These are phyloP conservation scores for Albophoma yamanashiensis DNA, from an alignment of 2,329 filamentous ascomycete genomes.

Conservation along the genomic window DNA sequence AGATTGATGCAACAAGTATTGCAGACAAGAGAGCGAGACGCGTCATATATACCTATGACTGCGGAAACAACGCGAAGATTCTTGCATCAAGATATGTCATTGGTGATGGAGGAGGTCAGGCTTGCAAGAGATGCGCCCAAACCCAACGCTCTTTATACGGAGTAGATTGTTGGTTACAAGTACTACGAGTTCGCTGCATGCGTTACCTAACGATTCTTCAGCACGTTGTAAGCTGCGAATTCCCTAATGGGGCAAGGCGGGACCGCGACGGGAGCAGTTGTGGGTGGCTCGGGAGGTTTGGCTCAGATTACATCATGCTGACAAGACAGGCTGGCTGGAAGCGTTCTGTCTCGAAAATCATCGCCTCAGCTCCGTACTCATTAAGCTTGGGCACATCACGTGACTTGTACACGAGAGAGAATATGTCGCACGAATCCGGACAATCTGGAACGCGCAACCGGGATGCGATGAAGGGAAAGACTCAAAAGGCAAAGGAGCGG, in stretches of 20 bases:
- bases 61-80: constrained; percentile 15
- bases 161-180: not conserved
- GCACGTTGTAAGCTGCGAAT: not conserved
- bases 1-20: constrained; percentile 25
- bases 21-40: constrained; percentile 20
- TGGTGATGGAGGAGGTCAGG: constrained; percentile 8
- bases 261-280: not conserved
- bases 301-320: constrained; percentile 1
- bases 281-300: not conserved
- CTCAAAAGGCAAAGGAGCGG: too few species aligned
- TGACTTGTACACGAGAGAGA: not conserved
- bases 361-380: not conserved
- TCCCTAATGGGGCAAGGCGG: not conserved
- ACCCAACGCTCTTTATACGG: not conserved
- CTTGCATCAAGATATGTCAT: constrained; percentile 6
- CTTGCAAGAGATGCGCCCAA: not conserved
- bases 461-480: too few species aligned
- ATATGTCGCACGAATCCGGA: not conserved
- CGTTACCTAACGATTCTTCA: constrained; percentile 5
- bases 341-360: not conserved
- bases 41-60: constrained; percentile 25
- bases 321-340: not conserved
- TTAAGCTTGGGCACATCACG: not conserved
- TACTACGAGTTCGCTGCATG: not conserved
- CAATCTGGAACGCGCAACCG: not conserved